Conservation (phyloP, 2,329 filamentous ascomycete genomes). For the Fusarium udum region DNA sequence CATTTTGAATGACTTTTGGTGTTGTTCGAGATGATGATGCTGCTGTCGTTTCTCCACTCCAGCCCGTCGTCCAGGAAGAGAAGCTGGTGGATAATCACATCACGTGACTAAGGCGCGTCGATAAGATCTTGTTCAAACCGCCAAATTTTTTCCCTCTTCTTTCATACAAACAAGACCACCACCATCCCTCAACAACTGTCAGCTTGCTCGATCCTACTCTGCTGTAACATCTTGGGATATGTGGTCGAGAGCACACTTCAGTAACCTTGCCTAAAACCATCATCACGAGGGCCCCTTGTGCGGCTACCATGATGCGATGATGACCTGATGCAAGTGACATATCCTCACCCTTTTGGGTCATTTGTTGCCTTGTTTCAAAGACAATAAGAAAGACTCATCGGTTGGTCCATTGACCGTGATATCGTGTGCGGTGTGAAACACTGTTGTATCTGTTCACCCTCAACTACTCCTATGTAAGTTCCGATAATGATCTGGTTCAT, state of each 20-base stretch:
- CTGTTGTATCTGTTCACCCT: background rate
- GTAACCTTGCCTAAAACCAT: slow-evolving; percentile 74
- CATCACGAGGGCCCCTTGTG: slow-evolving; percentile 72
- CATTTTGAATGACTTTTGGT: background rate
- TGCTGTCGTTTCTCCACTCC: background rate
- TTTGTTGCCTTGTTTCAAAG: slow-evolving; percentile 13
- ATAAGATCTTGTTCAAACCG: slow-evolving; percentile 30
- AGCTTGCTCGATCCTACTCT: slow-evolving; percentile 49
- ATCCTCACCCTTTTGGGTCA: slow-evolving; percentile 11
- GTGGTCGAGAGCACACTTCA: slow-evolving; percentile 66
- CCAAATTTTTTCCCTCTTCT: slow-evolving; percentile 42
- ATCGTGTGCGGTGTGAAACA: background rate
- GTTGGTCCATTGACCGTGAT: background rate
- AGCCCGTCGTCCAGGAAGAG: background rate
- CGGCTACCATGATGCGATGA: slow-evolving; percentile 73
- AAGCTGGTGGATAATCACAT: background rate
- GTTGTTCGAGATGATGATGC: background rate
- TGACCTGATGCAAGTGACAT: slow-evolving; percentile 74
- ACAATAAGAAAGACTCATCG: background rate
- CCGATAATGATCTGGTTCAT: background rate
- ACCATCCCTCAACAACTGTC: slow-evolving; percentile 53
- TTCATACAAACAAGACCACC: slow-evolving; percentile 55
- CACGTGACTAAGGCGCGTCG: slow-evolving; percentile 37
- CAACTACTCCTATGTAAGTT: slow-evolving; percentile 28
- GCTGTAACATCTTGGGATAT: slow-evolving; percentile 61